phyloP scores from a whole-genome alignment of 78 protist genomes.

The Dictyostelium capitatum region DNA sequence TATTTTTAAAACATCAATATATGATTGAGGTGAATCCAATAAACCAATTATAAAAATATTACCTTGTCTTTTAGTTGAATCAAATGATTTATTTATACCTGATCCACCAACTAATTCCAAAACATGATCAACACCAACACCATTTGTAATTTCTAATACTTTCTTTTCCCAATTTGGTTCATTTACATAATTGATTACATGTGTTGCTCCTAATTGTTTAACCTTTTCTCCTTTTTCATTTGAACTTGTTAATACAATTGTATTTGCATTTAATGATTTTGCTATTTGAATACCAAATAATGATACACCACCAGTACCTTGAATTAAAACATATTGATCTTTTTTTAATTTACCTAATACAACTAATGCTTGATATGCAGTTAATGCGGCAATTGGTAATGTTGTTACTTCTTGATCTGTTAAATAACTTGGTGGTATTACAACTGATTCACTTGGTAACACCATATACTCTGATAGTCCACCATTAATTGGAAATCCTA shows the following conservation, averaged over 20 bases:
- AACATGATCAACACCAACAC: conserved; percentile 39
- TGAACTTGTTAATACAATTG: conserved; percentile 27
- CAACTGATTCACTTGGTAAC: conserved; percentile 4
- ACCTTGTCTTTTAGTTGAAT: not conserved
- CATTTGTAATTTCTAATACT: conserved; percentile 20
- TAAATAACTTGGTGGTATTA: conserved; percentile 26
- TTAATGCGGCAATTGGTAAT: conserved; percentile 38
- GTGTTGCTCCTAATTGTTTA: conserved; percentile 2
- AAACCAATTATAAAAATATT: conserved; percentile 30
- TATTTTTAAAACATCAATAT: conserved; percentile 10
- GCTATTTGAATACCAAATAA: conserved; percentile 37
- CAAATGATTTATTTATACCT: not conserved
- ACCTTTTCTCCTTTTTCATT: conserved; percentile 20
- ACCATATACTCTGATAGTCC: conserved; percentile 20
- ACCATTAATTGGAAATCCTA: conserved; percentile 29
- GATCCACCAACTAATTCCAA: conserved; percentile 28
- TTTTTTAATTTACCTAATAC: not conserved
- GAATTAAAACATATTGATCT: not conserved
- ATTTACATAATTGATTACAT: conserved; percentile 2
- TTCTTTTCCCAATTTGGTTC: conserved; percentile 16
- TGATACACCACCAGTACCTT: conserved; percentile 30
- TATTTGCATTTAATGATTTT: conserved; percentile 9
- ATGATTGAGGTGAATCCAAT: not conserved
- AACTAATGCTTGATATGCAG: conserved; percentile 34
- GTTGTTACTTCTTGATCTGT: conserved; percentile 25